Evolutionary conservation across 768 basidiomycete species (phyloP).

Genomic region (Pleurotus platypus): DNA sequence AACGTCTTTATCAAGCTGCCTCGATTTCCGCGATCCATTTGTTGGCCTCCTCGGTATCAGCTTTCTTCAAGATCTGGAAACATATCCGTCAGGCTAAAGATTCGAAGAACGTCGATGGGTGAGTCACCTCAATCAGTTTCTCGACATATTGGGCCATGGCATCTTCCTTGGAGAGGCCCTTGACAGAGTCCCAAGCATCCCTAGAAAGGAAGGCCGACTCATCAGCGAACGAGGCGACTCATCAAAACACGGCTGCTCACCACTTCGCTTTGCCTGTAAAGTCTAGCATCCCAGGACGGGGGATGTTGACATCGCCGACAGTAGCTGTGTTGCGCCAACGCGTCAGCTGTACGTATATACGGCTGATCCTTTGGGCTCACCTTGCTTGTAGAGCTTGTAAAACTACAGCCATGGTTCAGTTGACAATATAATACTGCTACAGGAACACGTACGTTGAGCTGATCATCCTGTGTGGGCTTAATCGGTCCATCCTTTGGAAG

Average conservation of each 20-base stretch:
- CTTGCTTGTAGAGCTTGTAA: slow-evolving; percentile 94
- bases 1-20: slow-evolving; percentile 29
- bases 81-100: slow-evolving; percentile 2
- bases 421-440: too few species aligned
- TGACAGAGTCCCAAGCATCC: slow-evolving; percentile 78
- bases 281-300: slow-evolving; percentile 73
- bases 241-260: slow-evolving; percentile 34
- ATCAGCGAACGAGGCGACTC: slow-evolving; percentile 1
- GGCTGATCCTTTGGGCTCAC: slow-evolving; percentile 29
- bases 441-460: slow-evolving; percentile 67
- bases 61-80: slow-evolving; percentile 53
- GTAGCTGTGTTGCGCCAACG: slow-evolving; percentile 44
- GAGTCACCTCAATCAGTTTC: slow-evolving; percentile 62
- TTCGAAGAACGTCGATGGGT: neutral
- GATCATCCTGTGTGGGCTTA: slow-evolving; percentile 66
- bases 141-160: slow-evolving; percentile 74
- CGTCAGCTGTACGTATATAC: neutral
- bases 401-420: slow-evolving; percentile 49
- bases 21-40: slow-evolving; percentile 58
- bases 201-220: slow-evolving; percentile 31
- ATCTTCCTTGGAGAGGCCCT: slow-evolving; percentile 66
- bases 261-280: slow-evolving; percentile 91
- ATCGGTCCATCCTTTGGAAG: slow-evolving; percentile 83
- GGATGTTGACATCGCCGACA: slow-evolving; percentile 65
- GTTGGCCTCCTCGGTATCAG: slow-evolving; percentile 49